Conservation (phyloP, 345 rosid species). For the Murraya paniculata region DNA sequence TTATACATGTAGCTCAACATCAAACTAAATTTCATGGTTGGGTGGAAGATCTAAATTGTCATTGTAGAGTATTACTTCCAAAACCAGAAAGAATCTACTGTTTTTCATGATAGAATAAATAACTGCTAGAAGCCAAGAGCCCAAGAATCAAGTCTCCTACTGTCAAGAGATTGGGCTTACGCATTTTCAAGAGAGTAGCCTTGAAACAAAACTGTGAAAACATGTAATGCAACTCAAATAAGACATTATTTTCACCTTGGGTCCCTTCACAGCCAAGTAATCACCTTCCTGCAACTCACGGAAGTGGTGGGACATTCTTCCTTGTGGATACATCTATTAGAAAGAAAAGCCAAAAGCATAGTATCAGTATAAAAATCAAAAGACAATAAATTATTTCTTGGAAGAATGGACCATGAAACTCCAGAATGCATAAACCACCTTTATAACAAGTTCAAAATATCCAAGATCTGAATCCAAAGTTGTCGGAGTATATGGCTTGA, state of each 20-base stretch:
- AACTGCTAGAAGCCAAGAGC: neutral
- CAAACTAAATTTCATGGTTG: no score
- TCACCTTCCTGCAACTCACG: conserved; percentile 59
- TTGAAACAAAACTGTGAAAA: neutral
- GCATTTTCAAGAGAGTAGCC: no score
- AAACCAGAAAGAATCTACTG: neutral
- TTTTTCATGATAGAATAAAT: neutral
- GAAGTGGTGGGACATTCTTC: conserved; percentile 75
- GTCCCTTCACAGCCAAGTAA: conserved; percentile 63
- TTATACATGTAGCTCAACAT: no score
- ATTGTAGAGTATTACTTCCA: no score
- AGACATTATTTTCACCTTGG: conserved; percentile 43
- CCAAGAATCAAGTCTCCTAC: neutral
- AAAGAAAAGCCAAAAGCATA: neutral
- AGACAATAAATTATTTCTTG: neutral
- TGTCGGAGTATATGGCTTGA: conserved; percentile 50
- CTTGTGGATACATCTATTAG: conserved; percentile 69
- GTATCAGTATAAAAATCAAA: neutral
- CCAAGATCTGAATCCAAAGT: conserved; percentile 63
- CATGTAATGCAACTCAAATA: neutral
- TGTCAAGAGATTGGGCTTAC: neutral
- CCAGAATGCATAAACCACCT: conserved; percentile 40
- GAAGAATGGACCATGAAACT: neutral
- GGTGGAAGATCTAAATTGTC: no score
- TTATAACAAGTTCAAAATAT: conserved; percentile 50